Base-by-base conservation (phyloP, 176 grass and related monocot genomes). In the Triticum dicoccoides region DNA sequence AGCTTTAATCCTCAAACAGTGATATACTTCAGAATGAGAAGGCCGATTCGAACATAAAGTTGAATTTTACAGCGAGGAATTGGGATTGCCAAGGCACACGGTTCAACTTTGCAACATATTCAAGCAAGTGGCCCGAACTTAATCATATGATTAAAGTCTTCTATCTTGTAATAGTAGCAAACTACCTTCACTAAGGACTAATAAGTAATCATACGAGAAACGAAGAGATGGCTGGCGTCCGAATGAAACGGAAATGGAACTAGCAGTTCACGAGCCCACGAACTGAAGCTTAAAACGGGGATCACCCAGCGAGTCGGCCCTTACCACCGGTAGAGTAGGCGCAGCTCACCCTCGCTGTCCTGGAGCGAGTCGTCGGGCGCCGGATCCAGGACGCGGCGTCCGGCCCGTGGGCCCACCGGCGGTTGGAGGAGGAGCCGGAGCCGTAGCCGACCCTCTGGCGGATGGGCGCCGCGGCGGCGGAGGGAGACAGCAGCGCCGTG, bases 261-360 rank as follows among this genome's bases (percentile, higher is more conserved):
- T 3, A 47, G 77, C 45, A 8, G 47, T 61, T 61, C 21, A 72
- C 0, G 21, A 41, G 39, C 39, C 83, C n/a, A n/a, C 25, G 1
- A 82, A 75, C 24, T 17, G 73, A 32, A 78, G 79, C 73, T 34
- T 83, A 67, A 58, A 54, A 34, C 27, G 5, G 32, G 18, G 73
- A 83, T 42, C 42, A 82, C 27, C 14, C 39, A 33, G 37, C 0
- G 45, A 65, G 65, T 65, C 8, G 24, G 56, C 15, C 18, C 86
- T 91, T 88, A 91, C 90, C 86, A 10, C 86, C 82, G 71, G 64
- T 14, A 1, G 82, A 78, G 72, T 91, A 91, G 41, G 82, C 86
- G 42, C 90, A 88, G 77, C 2, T 78, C 71, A 91, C 71, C 86
- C 69, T 81, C 51, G 14, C 32, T 9, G 39, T 37, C 2, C 39